Evolutionary conservation across 495 filamentous ascomycete species (phyloP), one percentile per base, ranked within the genome.

Genomic region (Aspergillus asperescens): DNA sequence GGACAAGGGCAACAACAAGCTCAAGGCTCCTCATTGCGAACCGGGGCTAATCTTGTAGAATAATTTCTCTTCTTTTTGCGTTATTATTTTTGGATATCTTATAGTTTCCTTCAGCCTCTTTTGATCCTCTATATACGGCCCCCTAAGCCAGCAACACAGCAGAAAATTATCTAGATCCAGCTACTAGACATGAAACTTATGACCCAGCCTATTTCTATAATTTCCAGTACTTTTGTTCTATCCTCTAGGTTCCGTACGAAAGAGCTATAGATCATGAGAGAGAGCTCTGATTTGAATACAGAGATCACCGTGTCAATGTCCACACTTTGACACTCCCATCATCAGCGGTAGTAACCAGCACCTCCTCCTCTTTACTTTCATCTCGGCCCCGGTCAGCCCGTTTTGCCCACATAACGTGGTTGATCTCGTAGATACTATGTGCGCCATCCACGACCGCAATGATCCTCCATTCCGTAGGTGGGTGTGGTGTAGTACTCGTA

Each of bases 401-500:
- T 42, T 68, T 73, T 27, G 78, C 71, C 92, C 93, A 97, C 7
- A 80, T 80, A 25, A 90, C 81, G 64, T 95, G 87, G 55, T 98
- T 98, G 57, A 97, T 75, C 67, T 98, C 93, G 63, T 89, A 96
- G 5, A 93, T 87, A 0, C 86, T 90, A 66, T 98, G 93, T 5
- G 86, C 88, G 8, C 78, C 81, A 27, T 82, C 74, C 1, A 87
- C 52, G 27, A 81, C 78, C 0, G 81, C 82, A 29, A 89, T 52
- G 23, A 90, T 65, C 12, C 73, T 70, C 91, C 93, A 96, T 44
- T 79, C 76, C 5, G 78, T 83, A 18, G 49, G 42, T 28, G 28
- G 62, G 65, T 9, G 40, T 4, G 3, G 43, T 15, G 34, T 12
- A 7, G 9, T 22, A 39, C 20, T 10, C 15, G 12, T 32, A 24